These are phyloP conservation scores for Sugiyamaella lignohabitans DNA, from an alignment of 805 yeast genomes.

Conservation along the genomic window DNA sequence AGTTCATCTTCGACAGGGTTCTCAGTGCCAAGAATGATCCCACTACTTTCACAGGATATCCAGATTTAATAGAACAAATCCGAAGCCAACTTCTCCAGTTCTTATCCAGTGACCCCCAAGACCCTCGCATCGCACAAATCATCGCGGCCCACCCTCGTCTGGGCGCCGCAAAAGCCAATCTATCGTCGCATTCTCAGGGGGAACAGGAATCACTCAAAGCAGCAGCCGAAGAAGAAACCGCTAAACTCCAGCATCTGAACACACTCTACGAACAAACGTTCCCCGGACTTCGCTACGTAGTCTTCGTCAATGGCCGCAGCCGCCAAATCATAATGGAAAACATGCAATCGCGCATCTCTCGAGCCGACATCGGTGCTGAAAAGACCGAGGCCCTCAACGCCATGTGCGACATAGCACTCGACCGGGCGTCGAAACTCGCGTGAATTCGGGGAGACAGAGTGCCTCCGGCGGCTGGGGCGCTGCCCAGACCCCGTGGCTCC, in stretches of 20 bases:
- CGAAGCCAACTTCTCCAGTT: constrained; percentile 36
- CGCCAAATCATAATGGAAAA: constrained; percentile 57
- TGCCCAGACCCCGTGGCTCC: neutral
- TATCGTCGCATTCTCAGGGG: constrained; percentile 54
- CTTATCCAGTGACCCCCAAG: constrained; percentile 26
- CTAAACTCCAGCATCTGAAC: constrained; percentile 48
- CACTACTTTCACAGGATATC: constrained; percentile 16
- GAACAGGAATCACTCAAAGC: constrained; percentile 65
- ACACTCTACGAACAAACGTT: constrained; percentile 54
- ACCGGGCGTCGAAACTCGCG: constrained; percentile 44
- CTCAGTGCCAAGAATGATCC: constrained; percentile 3
- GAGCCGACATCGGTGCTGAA: constrained; percentile 51
- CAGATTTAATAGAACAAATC: constrained; percentile 42
- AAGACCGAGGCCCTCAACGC: constrained; percentile 66
- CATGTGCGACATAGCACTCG: constrained; percentile 87
- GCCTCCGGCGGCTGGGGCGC: constrained; percentile 1
- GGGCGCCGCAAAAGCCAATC: constrained; percentile 50
- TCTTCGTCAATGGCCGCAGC: constrained; percentile 79
- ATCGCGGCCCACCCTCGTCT: constrained; percentile 89
- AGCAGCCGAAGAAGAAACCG: constrained; percentile 44
- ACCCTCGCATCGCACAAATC: constrained; percentile 35
- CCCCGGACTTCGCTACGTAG: constrained; percentile 76
- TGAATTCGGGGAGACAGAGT: too few relatives aligned
- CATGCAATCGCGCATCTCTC: constrained; percentile 52
- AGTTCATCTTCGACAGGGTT: constrained; percentile 27